phyloP scores from a whole-genome alignment of 2,329 filamentous ascomycete genomes.

The Penicillium concentricum region DNA sequence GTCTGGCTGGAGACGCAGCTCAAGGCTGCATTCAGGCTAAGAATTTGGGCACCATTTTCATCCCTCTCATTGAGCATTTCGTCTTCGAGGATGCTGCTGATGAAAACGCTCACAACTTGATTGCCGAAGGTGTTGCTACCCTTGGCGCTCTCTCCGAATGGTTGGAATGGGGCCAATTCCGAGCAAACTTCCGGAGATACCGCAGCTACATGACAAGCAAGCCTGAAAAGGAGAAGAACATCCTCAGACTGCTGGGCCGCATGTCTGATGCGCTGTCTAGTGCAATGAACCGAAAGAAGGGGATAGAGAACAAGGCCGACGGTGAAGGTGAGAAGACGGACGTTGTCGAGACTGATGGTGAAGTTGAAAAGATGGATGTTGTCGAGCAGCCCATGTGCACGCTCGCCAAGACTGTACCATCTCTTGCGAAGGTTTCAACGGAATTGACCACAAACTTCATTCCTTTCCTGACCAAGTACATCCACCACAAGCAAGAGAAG shows the following conservation, averaged over 20 bases:
- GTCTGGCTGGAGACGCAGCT: slow-evolving; percentile 68
- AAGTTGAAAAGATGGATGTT: slow-evolving; percentile 31
- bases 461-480: slow-evolving; percentile 75
- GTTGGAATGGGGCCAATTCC: slow-evolving; percentile 88
- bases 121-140: slow-evolving; percentile 79
- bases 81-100: slow-evolving; percentile 82
- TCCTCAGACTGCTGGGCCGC: slow-evolving; percentile 77
- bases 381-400: slow-evolving; percentile 34
- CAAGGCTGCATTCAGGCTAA: slow-evolving; percentile 66
- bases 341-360: slow-evolving; percentile 21
- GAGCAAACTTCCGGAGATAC: slow-evolving; percentile 78
- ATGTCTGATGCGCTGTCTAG: slow-evolving; percentile 73
- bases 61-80: slow-evolving; percentile 91
- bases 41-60: slow-evolving; percentile 81
- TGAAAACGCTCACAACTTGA: slow-evolving; percentile 73
- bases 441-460: slow-evolving; percentile 75
- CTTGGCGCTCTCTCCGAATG: slow-evolving; percentile 72
- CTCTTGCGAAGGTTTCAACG: slow-evolving; percentile 63
- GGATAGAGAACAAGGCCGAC: slow-evolving; percentile 15
- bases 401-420: slow-evolving; percentile 66
- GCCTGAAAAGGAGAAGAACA: slow-evolving; percentile 78
- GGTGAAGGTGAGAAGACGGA: slow-evolving; percentile 32
- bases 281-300: slow-evolving; percentile 45
- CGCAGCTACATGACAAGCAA: slow-evolving; percentile 78
- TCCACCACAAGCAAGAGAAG: slow-evolving; percentile 92